Base-by-base conservation (phyloP, 495 filamentous ascomycete species). In the Podospora bellae-mahoneyi region DNA sequence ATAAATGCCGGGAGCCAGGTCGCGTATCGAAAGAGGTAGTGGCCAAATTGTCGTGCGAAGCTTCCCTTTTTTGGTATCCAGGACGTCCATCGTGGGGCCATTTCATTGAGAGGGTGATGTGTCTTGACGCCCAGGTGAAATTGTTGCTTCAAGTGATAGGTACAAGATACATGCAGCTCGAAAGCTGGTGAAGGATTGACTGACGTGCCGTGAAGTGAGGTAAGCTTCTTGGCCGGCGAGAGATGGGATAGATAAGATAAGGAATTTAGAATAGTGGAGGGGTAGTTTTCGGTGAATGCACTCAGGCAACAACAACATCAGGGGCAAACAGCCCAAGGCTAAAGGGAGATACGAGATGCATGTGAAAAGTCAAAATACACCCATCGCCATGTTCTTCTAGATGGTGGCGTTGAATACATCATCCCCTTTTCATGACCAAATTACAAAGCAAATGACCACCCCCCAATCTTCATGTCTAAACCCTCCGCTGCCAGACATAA, bases 1-100 rank as follows among this genome's bases (percentile, higher is more conserved):
- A 89, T 82, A 27, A 85, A 75, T 30, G 90, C 84, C 1, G 90
- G 90, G 30, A 91, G 71, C 77, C 88, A 82, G 34, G 88, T 86
- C 30, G 83, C 82, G 68, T 87, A 79, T 66, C 83, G 75, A 71
- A 89, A 78, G 56, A 87, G 78, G 34, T 79, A 79, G 71, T 76
- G 77, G 48, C 77, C 73, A 68, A 83, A 77, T 60, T 76, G 76
- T 20, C 79, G 74, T 59, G 80, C 53, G 32, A 76, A 78, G 15
- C 64, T 70, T 4, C 69, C 65, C 9, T 71, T 61, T 20, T 70
- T 72, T 59, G 71, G 74, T 48, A 32, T 32, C 30, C 30, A 32
- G 30, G 30, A 5, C 30, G 5, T 16, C 39, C 39, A 48, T 48
- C 39, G 39, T 58, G 72, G 44, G 32, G 10, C 18, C 10, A 60